These are phyloP conservation scores for Xanthoparmelia taractica DNA, from an alignment of 495 filamentous ascomycete genomes.

Conservation along the genomic window DNA sequence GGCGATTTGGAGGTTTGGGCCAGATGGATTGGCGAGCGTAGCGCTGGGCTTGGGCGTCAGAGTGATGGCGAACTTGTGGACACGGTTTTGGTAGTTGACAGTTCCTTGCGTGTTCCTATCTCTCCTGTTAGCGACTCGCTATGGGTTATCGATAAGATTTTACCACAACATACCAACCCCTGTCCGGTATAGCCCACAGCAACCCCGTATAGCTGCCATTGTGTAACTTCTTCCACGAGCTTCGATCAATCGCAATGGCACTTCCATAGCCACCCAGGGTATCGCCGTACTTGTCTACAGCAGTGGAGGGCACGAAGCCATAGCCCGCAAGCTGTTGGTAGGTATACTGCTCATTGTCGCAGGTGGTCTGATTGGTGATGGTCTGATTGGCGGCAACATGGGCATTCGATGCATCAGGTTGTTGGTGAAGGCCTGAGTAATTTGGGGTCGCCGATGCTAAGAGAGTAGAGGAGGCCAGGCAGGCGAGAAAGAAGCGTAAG, in stretches of 20 bases:
- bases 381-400: not conserved
- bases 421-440: not conserved
- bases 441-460: conserved; percentile 7
- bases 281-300: conserved; percentile 63
- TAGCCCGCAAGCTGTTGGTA: conserved; percentile 68
- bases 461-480: not conserved
- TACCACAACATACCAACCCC: conserved; percentile 52
- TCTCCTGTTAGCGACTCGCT: not conserved
- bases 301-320: conserved; percentile 52
- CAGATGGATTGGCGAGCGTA: conserved; percentile 48
- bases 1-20: conserved; percentile 55
- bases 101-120: conserved; percentile 65
- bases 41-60: conserved; percentile 46
- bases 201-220: conserved; percentile 54
- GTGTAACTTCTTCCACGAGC: conserved; percentile 52
- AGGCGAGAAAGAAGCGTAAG: conserved; percentile 3
- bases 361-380: conserved; percentile 49
- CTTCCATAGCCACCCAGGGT: conserved; percentile 64
- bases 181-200: conserved; percentile 60
- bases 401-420: conserved; percentile 3
- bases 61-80: conserved; percentile 62
- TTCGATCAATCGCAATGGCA: conserved; percentile 55
- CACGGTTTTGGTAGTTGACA: conserved; percentile 61
- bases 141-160: no score
- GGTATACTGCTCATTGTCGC: conserved; percentile 55